phyloP scores from a whole-genome alignment of 1,284 basidiomycete species.

The Marasmius sp. region DNA sequence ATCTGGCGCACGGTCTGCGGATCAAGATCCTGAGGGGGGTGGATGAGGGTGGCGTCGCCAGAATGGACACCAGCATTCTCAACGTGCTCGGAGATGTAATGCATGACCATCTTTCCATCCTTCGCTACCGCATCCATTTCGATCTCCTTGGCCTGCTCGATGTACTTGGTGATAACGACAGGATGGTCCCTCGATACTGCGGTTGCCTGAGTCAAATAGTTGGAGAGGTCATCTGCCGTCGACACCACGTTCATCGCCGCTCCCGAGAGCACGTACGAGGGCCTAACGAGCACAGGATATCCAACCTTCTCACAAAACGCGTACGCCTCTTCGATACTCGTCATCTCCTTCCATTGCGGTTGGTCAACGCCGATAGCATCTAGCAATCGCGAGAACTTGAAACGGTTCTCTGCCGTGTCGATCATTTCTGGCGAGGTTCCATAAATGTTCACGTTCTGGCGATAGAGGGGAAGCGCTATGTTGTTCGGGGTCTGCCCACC shows the following conservation, averaged over 20 bases:
- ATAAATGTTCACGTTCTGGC: slow-evolving; percentile 97
- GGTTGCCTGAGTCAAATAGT: slow-evolving; percentile 94
- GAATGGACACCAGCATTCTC: slow-evolving; percentile 99
- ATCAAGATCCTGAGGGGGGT: slow-evolving; percentile 97
- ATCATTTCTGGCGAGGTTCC: slow-evolving; percentile 99
- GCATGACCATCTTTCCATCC: slow-evolving; percentile 98
- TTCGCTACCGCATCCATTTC: slow-evolving; percentile 99
- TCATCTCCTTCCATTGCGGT: slow-evolving; percentile 96
- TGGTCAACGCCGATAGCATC: slow-evolving; percentile 99
- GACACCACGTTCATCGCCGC: slow-evolving; percentile 99
- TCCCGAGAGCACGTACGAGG: slow-evolving; percentile 97
- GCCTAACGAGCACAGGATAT: slow-evolving; percentile 95
- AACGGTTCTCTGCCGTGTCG: slow-evolving; percentile 97
- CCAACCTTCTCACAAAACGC: slow-evolving; percentile 89
- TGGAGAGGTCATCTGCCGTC: slow-evolving; percentile 86
- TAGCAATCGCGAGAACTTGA: slow-evolving; percentile 98
- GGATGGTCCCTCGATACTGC: slow-evolving; percentile 97
- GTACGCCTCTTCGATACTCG: slow-evolving; percentile 87
- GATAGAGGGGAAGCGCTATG: slow-evolving; percentile 90
- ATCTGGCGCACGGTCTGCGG: slow-evolving; percentile 95
- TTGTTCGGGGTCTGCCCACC: slow-evolving; percentile 99
- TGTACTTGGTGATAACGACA: slow-evolving; percentile 98
- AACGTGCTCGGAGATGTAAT: slow-evolving; percentile 99
- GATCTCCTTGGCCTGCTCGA: slow-evolving; percentile 99
- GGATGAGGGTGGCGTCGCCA: slow-evolving; percentile 96